Base-by-base conservation (phyloP, 495 filamentous ascomycete genomes). In the Penicillium diatomitis region DNA sequence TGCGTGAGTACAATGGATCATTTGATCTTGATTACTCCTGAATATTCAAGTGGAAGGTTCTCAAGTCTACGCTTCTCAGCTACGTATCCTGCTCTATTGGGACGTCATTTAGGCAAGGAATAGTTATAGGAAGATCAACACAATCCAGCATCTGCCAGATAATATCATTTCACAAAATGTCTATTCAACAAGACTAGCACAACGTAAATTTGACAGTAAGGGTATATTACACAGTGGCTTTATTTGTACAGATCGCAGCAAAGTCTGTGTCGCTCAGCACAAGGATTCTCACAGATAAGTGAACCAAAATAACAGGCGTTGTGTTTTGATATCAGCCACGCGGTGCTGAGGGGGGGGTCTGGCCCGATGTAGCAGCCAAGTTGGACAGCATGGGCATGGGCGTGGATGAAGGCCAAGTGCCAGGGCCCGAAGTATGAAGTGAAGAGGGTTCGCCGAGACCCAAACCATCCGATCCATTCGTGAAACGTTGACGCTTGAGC, bases 401-500 rank as follows among this genome's bases (percentile, higher is more conserved):
- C 2, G 60, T 60, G 38, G 54, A 52, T 38, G 52, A 48, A 32
- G 51, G 46, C 60, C 60, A 61, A 0, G 48, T 49, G 32, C 47
- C 48, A 36, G 39, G 42, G 0, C 46, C 44, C 30, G 40, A 7
- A 30, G 50, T 38, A 27, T 46, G 50, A n/a, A 27, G 35, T 6
- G 55, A 32, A 8, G 54, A 32, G n/a, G 54, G 39, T 9, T 64
- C 54, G 3, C 48, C 47, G 6, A 44, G 45, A 1, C 51, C 34
- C 0, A 54, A 32, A 8, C 64, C 36, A 27, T 65, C 63, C 1
- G 66, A 60, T 20, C 71, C 69, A 47, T 74, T 74, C 64, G 70
- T 74, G 34, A 74, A 52, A 4, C 70, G 66, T 11, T 62, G 65
- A 9, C 71, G 67, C 55, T 74, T 74, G 5, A 60, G 54, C 11